Evolutionary conservation across 2,329 filamentous ascomycete genomes (phyloP).

Genomic region (Colletotrichum sp.): DNA sequence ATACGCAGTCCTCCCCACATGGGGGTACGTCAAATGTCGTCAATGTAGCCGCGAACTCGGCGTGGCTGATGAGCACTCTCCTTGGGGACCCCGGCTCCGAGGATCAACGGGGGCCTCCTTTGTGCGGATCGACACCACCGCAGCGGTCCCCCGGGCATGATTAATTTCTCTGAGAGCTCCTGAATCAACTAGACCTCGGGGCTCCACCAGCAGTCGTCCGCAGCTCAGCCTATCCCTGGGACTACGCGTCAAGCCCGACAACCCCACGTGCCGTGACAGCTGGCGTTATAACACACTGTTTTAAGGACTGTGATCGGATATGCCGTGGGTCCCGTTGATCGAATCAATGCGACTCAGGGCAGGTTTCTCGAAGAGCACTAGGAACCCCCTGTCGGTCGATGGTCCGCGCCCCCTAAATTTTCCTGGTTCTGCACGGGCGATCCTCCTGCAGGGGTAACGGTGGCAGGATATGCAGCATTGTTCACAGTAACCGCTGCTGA

Average conservation of each 20-base stretch:
- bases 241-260: not conserved
- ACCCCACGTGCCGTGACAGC: slow-evolving; percentile 12
- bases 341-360: not conserved
- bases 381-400: not conserved
- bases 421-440: slow-evolving; percentile 8
- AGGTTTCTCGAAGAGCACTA: not conserved
- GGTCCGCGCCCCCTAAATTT: not conserved
- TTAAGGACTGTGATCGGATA: not conserved
- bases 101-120: not conserved
- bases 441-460: not conserved
- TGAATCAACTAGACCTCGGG: slow-evolving; percentile 3
- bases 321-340: not conserved
- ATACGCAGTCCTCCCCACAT: not conserved
- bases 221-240: not conserved
- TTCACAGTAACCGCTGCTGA: not conserved
- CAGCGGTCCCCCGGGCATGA: not conserved
- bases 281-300: slow-evolving; percentile 1
- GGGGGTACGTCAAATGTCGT: not conserved
- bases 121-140: not conserved
- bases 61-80: slow-evolving; percentile 4
- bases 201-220: not conserved
- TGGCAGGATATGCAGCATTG: not conserved
- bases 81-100: not conserved
- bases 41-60: not conserved
- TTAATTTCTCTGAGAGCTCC: slow-evolving; percentile 14